These are phyloP conservation scores for Lizonia empirigonia DNA, from an alignment of 2,329 filamentous ascomycete species.

Conservation along the genomic window DNA sequence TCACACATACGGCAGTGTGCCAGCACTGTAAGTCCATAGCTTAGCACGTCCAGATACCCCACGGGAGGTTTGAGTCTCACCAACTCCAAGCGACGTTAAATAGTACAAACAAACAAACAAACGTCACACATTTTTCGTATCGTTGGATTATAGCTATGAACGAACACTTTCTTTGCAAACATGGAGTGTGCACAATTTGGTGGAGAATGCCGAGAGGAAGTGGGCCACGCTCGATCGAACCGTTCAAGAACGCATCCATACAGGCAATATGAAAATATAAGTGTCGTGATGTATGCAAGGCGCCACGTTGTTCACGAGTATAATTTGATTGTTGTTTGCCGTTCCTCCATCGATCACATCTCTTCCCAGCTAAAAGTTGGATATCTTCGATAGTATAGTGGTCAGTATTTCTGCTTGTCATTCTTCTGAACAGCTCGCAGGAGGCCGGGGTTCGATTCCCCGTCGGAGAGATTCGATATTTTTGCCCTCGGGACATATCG, in stretches of 20 bases:
- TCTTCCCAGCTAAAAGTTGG: slow-evolving; percentile 4
- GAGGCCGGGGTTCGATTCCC: slow-evolving; percentile 21
- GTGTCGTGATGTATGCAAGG: no score
- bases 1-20: no score
- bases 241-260: no score
- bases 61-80: no score
- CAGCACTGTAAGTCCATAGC: no score
- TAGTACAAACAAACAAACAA: no score
- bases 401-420: slow-evolving; percentile 8
- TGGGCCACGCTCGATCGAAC: background rate
- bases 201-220: background rate
- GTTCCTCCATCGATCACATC: background rate
- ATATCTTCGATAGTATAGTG: slow-evolving; percentile 8
- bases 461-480: slow-evolving; percentile 12
- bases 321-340: background rate
- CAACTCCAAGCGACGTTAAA: no score
- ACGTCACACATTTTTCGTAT: no score
- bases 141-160: background rate
- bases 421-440: slow-evolving; percentile 5
- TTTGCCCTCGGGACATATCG: background rate
- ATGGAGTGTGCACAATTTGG: background rate
- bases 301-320: background rate
- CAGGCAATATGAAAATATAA: no score
- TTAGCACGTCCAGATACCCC: no score
- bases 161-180: background rate